Evolutionary conservation across 371 early-diverging fungal species (phyloP), one percentile per base, ranked within the genome.

Genomic region (Apophysomyces trapeziformis): DNA sequence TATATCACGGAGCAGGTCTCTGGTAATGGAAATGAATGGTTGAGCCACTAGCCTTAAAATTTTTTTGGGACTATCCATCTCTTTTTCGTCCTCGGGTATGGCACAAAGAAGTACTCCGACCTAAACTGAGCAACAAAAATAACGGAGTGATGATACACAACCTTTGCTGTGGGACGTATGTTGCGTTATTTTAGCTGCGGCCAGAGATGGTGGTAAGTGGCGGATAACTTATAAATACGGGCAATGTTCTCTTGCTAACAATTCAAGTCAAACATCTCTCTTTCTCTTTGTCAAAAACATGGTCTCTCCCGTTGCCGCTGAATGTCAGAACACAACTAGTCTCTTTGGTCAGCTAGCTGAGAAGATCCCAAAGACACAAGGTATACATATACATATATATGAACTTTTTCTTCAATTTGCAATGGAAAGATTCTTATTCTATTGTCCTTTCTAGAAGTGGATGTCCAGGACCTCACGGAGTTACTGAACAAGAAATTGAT

Each of bases 151-250:
- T 50, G 54, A 5, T 50, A 21, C 54, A 50, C 54, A 50, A 26
- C 54, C 54, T 50, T 9, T 9, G n/a, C 21, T 50, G 54, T 21
- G 54, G 21, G 21, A 50, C 21, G 54, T 26, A 26, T 26, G 54
- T n/a, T 21, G 54, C 54, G 54, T 50, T 50, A 50, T 50, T 50
- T 50, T 50, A 50, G 54, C 54, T 50, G 54, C 54, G 41, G 21
- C 54, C 9, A 50, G 54, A n/a, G 54, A 21, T 50, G 54, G 21
- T 21, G 54, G 21, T 1, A 26, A 26, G 21, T 9, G 21, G 4
- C 13, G 11, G 13, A 4, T 13, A 18, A 26, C 21, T 21, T 50
- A 50, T 50, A 50, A 50, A 50, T 50, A 50, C 7, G 7, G 54
- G 54, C 54, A 7, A 21, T 5, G 16, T 50, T 50, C 21, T 16